Percentiles rank a stretch among this genome's conserved stretches.
Evolutionary conservation across 768 basidiomycete species (phyloP).

Genomic region (Calocera viscosa): DNA sequence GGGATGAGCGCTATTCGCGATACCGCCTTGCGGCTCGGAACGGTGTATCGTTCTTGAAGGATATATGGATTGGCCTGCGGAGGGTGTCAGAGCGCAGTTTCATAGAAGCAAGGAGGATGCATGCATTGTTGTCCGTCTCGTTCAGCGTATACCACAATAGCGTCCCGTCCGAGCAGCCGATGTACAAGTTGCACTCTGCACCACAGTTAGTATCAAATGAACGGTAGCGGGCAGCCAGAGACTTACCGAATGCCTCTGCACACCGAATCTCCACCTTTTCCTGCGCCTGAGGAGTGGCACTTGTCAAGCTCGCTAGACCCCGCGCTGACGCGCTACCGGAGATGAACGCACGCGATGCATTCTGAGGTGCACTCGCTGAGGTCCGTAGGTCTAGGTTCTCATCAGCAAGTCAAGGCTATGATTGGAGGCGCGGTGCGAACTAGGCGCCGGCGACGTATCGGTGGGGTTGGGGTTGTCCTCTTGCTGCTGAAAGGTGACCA

Average conservation of each 20-base stretch:
- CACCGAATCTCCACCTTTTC: conserved; percentile 26
- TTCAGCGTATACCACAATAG: conserved; percentile 60
- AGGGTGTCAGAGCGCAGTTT: conserved; percentile 19
- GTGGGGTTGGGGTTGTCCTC: conserved; percentile 9
- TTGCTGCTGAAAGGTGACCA: conserved; percentile 23
- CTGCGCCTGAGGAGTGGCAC: not conserved
- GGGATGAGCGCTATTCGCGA: conserved; percentile 73
- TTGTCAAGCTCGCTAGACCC: not conserved
- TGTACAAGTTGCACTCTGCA: conserved; percentile 70
- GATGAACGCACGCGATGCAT: conserved; percentile 1
- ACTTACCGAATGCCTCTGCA: conserved; percentile 47
- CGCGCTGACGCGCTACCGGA: not conserved
- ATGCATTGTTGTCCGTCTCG: conserved; percentile 6
- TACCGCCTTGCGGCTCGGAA: conserved; percentile 57
- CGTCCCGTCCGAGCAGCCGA: conserved; percentile 76
- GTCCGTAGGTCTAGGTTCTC: not conserved
- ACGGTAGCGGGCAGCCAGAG: no score
- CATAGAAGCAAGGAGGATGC: conserved; percentile 20
- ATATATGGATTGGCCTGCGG: conserved; percentile 47
- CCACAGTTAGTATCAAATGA: conserved; percentile 5
- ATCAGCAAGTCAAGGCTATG: not conserved
- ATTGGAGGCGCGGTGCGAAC: not conserved
- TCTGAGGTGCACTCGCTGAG: not conserved
- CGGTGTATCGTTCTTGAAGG: conserved; percentile 52
- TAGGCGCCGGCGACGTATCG: not conserved